Base-by-base conservation (phyloP, 768 basidiomycete genomes). In the Amanita inopinata region DNA sequence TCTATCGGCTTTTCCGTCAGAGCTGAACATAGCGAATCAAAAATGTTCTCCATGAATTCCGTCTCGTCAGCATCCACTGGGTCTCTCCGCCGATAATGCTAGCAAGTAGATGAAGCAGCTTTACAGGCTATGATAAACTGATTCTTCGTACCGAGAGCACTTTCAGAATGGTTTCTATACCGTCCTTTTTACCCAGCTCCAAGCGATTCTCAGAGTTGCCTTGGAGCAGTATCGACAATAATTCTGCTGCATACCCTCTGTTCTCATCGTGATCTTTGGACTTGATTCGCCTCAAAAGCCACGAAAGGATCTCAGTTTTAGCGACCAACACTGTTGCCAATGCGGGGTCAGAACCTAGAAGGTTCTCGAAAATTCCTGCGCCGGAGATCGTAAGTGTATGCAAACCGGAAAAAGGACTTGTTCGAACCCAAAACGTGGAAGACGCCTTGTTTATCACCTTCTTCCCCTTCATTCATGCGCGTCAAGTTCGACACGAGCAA, bases 11-110 rank as follows among this genome's bases (percentile, higher is more conserved):
- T 68, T 59, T 94, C 92, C 24, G 69, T 75, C 17, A 98, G 67
- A 0, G 82, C 73, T 0, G 92, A 93, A 57, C 96, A 98, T 17
- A 99, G 61, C 0, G 80, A 61, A 56, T 97, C 88, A 56, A 98
- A 98, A 3, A 90, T 54, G 59, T 99, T 98, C 58, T 98, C 96
- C 92, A 98, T 93, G 61, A 91, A 98, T 59, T 99, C 96, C 3
- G 78, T 70, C 62, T 99, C 96, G 48, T 98, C 96, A 5, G 82
- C 72, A 49, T 92, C 82, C 0, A 66, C 65, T 10, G 94, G 94
- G 55, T 97, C 87, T 43, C 78, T 73, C 56, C 76, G 73, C 31
- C 93, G 82, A 57, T 83, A 98, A 78, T 84, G 83, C 91, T 96
- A 50, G 44, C 38, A 8, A 38, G 31, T 42, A 33, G 20, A 24